Conservation (phyloP, 2,329 filamentous ascomycete species). For the Botrytis porri region DNA sequence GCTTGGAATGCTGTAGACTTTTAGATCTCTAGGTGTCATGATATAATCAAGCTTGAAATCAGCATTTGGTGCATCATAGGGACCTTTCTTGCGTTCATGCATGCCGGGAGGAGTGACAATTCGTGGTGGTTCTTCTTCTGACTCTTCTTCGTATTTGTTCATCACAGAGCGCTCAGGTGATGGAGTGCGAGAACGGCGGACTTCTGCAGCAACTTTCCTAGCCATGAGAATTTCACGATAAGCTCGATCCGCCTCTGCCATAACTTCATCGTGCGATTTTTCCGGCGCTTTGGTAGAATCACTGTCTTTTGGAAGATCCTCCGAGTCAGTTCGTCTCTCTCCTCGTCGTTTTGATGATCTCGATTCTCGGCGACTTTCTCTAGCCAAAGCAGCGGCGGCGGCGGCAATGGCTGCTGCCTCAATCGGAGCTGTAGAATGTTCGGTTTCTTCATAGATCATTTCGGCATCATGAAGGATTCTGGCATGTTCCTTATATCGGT, state of each 20-base stretch:
- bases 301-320: constrained; percentile 20
- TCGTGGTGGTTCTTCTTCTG: constrained; percentile 41
- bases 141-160: constrained; percentile 48
- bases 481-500: constrained; percentile 23
- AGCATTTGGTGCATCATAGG: constrained; percentile 58
- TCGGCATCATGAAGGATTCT: constrained; percentile 43
- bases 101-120: constrained; percentile 56
- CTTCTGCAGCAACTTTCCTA: constrained; percentile 50
- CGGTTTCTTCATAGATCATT: constrained; percentile 46
- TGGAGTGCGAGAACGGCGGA: constrained; percentile 51
- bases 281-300: constrained; percentile 20
- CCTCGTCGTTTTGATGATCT: constrained; percentile 39
- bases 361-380: constrained; percentile 36
- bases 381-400: constrained; percentile 45
- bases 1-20: constrained; percentile 36
- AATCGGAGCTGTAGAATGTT: constrained; percentile 49
- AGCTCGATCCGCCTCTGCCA: constrained; percentile 55
- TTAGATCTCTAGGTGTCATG: constrained; percentile 52
- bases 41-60: constrained; percentile 61
- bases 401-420: constrained; percentile 47
- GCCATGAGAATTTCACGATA: constrained; percentile 56
- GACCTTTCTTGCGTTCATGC: constrained; percentile 47
- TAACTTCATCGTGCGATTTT: constrained; percentile 44
- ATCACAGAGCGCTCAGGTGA: constrained; percentile 54
- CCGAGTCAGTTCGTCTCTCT: constrained; percentile 33